A percentile compares a stretch with the other conserved stretches of the same genome.
phyloP scores from a whole-genome alignment of 345 rosid genomes.

The Trapa incisa region DNA sequence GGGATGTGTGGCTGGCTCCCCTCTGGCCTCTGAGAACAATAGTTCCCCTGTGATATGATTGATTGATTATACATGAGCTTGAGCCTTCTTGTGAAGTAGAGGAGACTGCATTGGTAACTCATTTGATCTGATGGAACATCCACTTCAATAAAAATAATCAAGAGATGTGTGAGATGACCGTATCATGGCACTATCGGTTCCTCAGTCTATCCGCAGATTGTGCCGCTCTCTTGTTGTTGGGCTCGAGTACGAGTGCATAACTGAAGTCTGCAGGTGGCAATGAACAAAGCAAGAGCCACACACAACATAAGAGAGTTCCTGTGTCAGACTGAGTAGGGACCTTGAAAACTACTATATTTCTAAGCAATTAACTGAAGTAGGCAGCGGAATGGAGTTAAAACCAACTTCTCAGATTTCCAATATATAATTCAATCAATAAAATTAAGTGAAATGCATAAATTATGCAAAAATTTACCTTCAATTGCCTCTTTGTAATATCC shows the following conservation, averaged over 20 bases:
- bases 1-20: no score
- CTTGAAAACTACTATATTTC: no score
- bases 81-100: background rate
- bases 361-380: background rate
- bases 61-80: background rate
- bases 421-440: background rate
- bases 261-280: constrained; percentile 47
- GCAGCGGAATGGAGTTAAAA: background rate
- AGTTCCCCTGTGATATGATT: no score
- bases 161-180: background rate
- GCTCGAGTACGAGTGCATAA: constrained; percentile 83
- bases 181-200: constrained; percentile 23
- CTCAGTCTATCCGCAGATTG: constrained; percentile 62
- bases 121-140: background rate
- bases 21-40: no score
- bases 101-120: background rate
- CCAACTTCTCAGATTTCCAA: no score
- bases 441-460: background rate
- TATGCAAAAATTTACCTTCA: constrained; percentile 37
- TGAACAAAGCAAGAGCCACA: constrained; percentile 4
- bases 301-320: background rate
- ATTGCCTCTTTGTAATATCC: constrained; percentile 67
- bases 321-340: background rate
- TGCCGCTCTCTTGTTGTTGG: constrained; percentile 84
- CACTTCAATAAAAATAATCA: background rate